Evolutionary conservation across 2,329 filamentous ascomycete species (phyloP), one percentile per base, ranked within the genome.

Genomic region (Pseudonectria buxi): DNA sequence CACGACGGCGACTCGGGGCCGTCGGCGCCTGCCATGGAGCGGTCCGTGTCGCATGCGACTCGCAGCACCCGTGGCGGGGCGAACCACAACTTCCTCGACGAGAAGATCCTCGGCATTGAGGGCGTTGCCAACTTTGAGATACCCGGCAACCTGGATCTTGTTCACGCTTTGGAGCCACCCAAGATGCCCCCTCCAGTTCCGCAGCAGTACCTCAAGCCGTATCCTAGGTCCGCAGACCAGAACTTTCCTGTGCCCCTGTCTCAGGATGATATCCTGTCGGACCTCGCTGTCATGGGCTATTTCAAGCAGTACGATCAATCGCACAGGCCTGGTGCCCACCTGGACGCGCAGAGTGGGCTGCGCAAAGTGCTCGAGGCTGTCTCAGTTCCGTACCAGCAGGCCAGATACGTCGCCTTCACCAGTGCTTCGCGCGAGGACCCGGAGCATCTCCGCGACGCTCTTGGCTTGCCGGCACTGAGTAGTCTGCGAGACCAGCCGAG

Each of bases 11-110:
- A 73, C 33, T 63, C 64, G 5, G 58, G 61, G 11, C 62, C 61
- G 1, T 66, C 71, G 5, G 75, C 74, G 2, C 67, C 69, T 11
- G 63, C 63, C 35, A 81, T 81, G 77, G 78, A 81, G 55, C 70
- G 77, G 24, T 74, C 77, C 41, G 69, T 73, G 10, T 81, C 78
- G 9, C 77, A 82, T 40, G 74, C 74, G 10, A 82, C 78, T 13
- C 67, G 78, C 28, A 81, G 76, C 57, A 80, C 74, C 14, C 69
- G 77, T 15, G 74, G 65, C n/a, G 63, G 60, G 16, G 62, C 68
- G 34, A 65, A 66, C 40, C 67, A 71, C 35, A 77, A 76, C 49
- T 74, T 75, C 41, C 51, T 71, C 25, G 75, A 79, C 43, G 72
- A 76, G 51, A 74, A 70, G 49, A 61, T 76, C 26, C 62, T 77